Conservation (phyloP, 495 filamentous ascomycete genomes). For the Neurospora terricola region DNA sequence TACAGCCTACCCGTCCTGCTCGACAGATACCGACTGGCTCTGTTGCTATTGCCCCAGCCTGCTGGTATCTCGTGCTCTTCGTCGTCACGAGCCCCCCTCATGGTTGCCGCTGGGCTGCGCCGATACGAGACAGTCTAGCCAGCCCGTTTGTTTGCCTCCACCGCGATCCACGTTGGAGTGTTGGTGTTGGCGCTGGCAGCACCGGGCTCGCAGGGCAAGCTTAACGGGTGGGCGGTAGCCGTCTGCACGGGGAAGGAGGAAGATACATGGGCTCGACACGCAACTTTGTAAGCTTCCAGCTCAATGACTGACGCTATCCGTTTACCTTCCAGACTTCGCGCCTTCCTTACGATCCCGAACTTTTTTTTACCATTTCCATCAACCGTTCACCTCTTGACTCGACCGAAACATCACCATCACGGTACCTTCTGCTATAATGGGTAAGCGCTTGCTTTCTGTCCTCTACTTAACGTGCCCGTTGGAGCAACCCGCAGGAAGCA, state of each 20-base stretch:
- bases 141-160: background rate
- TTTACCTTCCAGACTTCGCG: constrained; percentile 15
- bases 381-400: background rate
- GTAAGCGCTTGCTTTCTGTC: constrained; percentile 35
- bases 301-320: constrained; percentile 14
- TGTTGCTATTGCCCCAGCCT: background rate
- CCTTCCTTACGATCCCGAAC: constrained; percentile 14
- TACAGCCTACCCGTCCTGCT: constrained; percentile 4
- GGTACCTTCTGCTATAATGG: constrained; percentile 29
- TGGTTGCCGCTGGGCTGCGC: background rate
- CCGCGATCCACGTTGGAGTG: background rate
- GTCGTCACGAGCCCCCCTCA: background rate
- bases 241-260: background rate
- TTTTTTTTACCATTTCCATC: background rate
- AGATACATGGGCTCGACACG: background rate
- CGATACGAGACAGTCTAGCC: background rate
- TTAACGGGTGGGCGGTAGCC: background rate
- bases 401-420: background rate
- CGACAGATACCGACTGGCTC: background rate
- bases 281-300: background rate
- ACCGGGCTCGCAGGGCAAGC: background rate
- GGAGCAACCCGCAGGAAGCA: constrained; percentile 19
- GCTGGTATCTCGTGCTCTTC: background rate
- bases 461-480: constrained; percentile 16
- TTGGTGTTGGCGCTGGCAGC: background rate